Percentiles rank a stretch among this genome's conserved stretches.
Conservation (phyloP, 2,329 filamentous ascomycete genomes). For the Elsinoe necatrix region DNA sequence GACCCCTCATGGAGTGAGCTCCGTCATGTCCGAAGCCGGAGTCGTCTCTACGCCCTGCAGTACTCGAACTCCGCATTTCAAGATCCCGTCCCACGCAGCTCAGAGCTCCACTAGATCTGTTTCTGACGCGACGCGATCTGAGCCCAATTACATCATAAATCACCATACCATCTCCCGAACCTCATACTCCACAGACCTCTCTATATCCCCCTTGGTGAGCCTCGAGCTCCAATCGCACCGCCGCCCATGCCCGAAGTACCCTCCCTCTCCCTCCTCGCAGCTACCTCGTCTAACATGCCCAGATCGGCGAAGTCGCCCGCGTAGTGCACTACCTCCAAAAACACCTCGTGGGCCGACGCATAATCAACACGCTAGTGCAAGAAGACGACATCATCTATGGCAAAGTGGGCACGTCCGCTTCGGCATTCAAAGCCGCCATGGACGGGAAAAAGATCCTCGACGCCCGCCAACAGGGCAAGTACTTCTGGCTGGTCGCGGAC, state of each 20-base stretch:
- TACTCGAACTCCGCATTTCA: background rate
- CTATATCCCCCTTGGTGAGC: background rate
- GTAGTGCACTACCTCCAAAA: slow-evolving; percentile 77
- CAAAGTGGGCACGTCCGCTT: slow-evolving; percentile 73
- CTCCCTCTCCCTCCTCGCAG: background rate
- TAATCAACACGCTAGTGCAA: slow-evolving; percentile 59
- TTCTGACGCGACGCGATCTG: slow-evolving; percentile 1
- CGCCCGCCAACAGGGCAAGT: slow-evolving; percentile 86
- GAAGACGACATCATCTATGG: slow-evolving; percentile 84
- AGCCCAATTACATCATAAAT: background rate
- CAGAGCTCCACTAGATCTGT: background rate
- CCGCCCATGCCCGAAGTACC: slow-evolving; percentile 14
- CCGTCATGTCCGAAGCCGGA: background rate
- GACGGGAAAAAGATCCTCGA: slow-evolving; percentile 62
- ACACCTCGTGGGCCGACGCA: slow-evolving; percentile 74
- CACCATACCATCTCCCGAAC: too few relatives aligned
- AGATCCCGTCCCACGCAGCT: background rate
- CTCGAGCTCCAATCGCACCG: background rate
- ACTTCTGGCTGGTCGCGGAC: slow-evolving; percentile 82
- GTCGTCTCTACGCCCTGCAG: too few relatives aligned
- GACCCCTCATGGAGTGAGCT: background rate
- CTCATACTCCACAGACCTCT: too few relatives aligned
- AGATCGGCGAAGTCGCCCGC: slow-evolving; percentile 60
- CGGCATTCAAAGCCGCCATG: slow-evolving; percentile 65
- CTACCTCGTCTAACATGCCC: slow-evolving; percentile 15